phyloP scores from a whole-genome alignment of 768 basidiomycete species.

The Thelephora ganbajun region DNA sequence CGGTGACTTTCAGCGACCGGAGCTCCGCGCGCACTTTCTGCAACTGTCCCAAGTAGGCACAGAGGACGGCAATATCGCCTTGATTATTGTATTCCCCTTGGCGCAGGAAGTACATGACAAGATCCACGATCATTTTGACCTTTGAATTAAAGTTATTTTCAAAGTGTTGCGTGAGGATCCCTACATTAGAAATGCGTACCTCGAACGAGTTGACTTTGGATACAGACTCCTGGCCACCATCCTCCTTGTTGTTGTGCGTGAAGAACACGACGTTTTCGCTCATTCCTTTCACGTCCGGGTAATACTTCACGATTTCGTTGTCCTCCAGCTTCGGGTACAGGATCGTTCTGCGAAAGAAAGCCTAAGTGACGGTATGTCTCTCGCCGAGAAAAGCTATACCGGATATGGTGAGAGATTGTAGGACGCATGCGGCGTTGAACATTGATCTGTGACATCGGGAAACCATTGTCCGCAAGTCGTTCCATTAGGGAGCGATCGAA shows the following conservation, averaged over 20 bases:
- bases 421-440: conserved; percentile 71
- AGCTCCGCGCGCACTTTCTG: conserved; percentile 29
- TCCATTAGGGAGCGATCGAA: conserved; percentile 65
- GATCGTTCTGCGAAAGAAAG: conserved; percentile 27
- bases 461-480: conserved; percentile 38
- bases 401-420: conserved; percentile 43
- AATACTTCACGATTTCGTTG: conserved; percentile 32
- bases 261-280: conserved; percentile 54
- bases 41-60: conserved; percentile 39
- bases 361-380: too few relatives aligned
- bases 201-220: conserved; percentile 60
- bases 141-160: too few relatives aligned
- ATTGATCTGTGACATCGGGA: conserved; percentile 56
- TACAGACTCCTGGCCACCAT: conserved; percentile 39
- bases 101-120: conserved; percentile 36
- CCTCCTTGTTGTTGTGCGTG: conserved; percentile 47
- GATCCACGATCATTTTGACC: conserved; percentile 33
- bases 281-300: conserved; percentile 49
- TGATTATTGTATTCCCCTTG: conserved; percentile 33
- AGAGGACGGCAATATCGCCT: conserved; percentile 41
- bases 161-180: neutral
- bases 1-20: conserved; percentile 29
- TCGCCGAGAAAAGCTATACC: conserved; percentile 20
- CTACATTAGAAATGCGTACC: conserved; percentile 21
- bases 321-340: conserved; percentile 51